Conservation (phyloP, 441 rosid species). For the Pelargonium citronellum region DNA sequence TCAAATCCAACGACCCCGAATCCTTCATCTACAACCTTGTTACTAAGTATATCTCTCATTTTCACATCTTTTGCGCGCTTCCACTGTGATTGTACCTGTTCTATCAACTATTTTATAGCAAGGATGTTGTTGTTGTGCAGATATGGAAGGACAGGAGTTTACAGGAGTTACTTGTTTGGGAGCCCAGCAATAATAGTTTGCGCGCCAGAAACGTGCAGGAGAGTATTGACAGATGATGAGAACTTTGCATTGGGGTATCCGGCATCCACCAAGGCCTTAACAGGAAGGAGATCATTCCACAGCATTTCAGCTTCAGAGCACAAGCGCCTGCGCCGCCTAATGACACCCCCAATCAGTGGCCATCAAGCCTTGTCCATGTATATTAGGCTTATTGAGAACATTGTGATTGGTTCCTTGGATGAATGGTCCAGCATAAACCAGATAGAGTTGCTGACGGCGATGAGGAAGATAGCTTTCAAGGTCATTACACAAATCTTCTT, state of each 20-base stretch:
- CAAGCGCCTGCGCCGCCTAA: slow-evolving; percentile 3
- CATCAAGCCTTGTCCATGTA: background rate
- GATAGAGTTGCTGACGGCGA: background rate
- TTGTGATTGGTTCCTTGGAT: background rate
- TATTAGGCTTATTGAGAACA: background rate
- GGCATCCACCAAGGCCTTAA: slow-evolving; percentile 1
- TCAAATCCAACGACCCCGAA: background rate
- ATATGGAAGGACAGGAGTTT: background rate
- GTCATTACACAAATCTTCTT: background rate
- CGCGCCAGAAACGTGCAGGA: background rate
- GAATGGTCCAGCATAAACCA: background rate
- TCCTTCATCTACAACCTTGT: background rate
- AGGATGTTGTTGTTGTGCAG: background rate
- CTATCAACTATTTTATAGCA: no score
- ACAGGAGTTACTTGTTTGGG: slow-evolving; percentile 3
- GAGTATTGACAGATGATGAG: background rate
- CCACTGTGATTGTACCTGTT: no score
- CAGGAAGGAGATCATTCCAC: background rate
- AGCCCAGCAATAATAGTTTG: background rate
- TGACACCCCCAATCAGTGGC: background rate
- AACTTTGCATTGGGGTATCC: background rate
- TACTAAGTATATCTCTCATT: background rate
- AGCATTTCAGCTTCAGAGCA: background rate
- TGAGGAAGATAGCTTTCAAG: slow-evolving; percentile 2
- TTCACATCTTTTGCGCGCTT: no score